phyloP scores from a whole-genome alignment of 1,284 basidiomycete genomes.

The Rhodotorula sp. region DNA sequence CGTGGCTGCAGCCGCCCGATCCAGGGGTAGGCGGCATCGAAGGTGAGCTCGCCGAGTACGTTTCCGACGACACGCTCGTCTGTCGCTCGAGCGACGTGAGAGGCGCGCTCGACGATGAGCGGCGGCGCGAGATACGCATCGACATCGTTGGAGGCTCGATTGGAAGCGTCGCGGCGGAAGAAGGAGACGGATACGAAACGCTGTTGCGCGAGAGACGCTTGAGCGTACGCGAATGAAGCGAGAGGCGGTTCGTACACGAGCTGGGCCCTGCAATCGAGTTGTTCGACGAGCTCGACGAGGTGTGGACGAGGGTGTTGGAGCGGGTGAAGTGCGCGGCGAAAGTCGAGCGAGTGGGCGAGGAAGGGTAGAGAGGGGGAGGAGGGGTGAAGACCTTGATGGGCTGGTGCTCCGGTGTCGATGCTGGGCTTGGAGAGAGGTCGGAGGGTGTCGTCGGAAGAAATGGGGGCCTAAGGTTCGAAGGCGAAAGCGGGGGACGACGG shows the following conservation, averaged over 20 bases:
- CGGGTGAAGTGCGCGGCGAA: not conserved
- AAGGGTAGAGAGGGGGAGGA: slow-evolving; percentile 9
- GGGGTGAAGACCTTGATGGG: slow-evolving; percentile 12
- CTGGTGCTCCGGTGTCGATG: not conserved
- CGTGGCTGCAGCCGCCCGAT: not conserved
- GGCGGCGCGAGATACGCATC: not conserved
- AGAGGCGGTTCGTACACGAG: slow-evolving; percentile 1
- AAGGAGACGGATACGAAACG: not conserved
- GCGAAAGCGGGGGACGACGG: not conserved
- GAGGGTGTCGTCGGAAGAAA: not conserved
- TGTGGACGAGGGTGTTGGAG: not conserved
- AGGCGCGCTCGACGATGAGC: not conserved
- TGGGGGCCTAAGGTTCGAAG: not conserved
- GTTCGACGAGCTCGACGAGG: not conserved
- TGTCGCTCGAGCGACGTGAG: not conserved
- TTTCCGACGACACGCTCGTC: not conserved
- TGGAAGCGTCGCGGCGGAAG: not conserved
- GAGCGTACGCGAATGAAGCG: slow-evolving; percentile 1
- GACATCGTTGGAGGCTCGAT: not conserved
- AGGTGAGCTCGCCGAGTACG: not conserved
- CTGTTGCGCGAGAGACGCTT: slow-evolving; percentile 4
- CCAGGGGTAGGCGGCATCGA: slow-evolving; percentile 5
- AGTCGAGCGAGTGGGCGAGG: not conserved
- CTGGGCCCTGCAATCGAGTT: too few species aligned
- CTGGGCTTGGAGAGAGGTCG: too few species aligned